phyloP scores from a whole-genome alignment of 2,329 filamentous ascomycete genomes.

The Penicillium sp. region DNA sequence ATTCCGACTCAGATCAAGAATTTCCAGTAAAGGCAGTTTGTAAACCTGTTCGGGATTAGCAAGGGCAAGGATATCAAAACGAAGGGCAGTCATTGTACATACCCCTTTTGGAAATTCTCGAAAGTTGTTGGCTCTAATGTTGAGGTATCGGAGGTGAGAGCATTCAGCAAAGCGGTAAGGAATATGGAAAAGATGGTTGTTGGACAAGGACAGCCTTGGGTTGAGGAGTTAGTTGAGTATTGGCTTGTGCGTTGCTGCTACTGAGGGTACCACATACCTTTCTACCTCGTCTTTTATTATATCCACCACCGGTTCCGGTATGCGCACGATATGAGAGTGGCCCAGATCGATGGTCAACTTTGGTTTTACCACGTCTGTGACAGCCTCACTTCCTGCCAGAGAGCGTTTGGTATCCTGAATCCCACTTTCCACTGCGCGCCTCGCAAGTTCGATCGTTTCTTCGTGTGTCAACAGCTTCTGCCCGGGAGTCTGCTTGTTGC shows the following conservation, averaged over 20 bases:
- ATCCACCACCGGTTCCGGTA: slow-evolving; percentile 51
- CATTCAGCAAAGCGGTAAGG: slow-evolving; percentile 50
- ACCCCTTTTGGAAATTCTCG: slow-evolving; percentile 64
- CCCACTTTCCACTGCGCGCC: slow-evolving; percentile 47
- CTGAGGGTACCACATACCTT: slow-evolving; percentile 36
- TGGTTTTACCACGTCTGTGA: slow-evolving; percentile 47
- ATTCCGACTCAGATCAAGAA: slow-evolving; percentile 88
- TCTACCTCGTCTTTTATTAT: slow-evolving; percentile 55
- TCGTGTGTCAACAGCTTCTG: slow-evolving; percentile 40
- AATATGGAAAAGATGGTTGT: slow-evolving; percentile 52
- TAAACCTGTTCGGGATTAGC: slow-evolving; percentile 63
- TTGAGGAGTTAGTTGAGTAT: slow-evolving; percentile 13
- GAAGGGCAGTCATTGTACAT: slow-evolving; percentile 33
- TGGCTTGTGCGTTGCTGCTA: background rate
- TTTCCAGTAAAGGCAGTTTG: slow-evolving; percentile 81
- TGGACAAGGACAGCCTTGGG: slow-evolving; percentile 49
- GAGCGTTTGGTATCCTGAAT: slow-evolving; percentile 49
- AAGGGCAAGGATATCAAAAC: background rate
- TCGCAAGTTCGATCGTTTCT: slow-evolving; percentile 47
- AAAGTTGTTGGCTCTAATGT: slow-evolving; percentile 50
- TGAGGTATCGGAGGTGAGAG: slow-evolving; percentile 50
- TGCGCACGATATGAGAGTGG: slow-evolving; percentile 48
- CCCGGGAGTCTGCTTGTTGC: slow-evolving; percentile 19
- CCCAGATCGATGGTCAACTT: slow-evolving; percentile 53
- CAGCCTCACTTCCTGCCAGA: slow-evolving; percentile 45